phyloP scores from a whole-genome alignment of 495 filamentous ascomycete genomes.

The Neurospora discreta region DNA sequence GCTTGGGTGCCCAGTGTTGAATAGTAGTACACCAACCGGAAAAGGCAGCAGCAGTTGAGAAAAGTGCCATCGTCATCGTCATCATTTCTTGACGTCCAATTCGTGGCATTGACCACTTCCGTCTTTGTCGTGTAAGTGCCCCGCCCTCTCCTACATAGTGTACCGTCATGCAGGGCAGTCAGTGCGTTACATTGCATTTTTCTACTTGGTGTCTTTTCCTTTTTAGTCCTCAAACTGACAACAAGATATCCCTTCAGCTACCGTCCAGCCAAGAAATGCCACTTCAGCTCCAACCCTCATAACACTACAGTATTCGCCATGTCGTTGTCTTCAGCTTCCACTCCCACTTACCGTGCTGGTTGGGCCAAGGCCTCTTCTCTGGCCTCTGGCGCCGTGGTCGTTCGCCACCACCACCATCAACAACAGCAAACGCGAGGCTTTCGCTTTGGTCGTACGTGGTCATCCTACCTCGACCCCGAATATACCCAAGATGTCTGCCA shows the following conservation, averaged over 20 bases:
- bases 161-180: neutral
- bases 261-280: neutral
- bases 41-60: neutral
- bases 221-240: neutral
- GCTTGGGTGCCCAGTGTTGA: neutral
- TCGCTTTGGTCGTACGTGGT: slow-evolving; percentile 32
- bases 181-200: no score
- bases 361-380: slow-evolving; percentile 9
- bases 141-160: no score
- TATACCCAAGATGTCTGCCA: slow-evolving; percentile 27
- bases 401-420: slow-evolving; percentile 11
- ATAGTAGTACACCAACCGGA: neutral
- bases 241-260: neutral
- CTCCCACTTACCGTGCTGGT: slow-evolving; percentile 21
- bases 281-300: neutral
- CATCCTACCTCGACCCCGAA: slow-evolving; percentile 28
- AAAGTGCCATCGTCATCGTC: neutral
- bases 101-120: neutral
- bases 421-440: slow-evolving; percentile 33
- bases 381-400: slow-evolving; percentile 6
- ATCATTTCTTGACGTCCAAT: neutral
- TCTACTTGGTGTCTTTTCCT: neutral
- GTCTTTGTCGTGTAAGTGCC: neutral
- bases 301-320: slow-evolving; percentile 13
- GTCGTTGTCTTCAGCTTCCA: slow-evolving; percentile 23